These are phyloP conservation scores for Aspergillus bridgeri DNA, from an alignment of 495 filamentous ascomycete genomes.

Conservation along the genomic window DNA sequence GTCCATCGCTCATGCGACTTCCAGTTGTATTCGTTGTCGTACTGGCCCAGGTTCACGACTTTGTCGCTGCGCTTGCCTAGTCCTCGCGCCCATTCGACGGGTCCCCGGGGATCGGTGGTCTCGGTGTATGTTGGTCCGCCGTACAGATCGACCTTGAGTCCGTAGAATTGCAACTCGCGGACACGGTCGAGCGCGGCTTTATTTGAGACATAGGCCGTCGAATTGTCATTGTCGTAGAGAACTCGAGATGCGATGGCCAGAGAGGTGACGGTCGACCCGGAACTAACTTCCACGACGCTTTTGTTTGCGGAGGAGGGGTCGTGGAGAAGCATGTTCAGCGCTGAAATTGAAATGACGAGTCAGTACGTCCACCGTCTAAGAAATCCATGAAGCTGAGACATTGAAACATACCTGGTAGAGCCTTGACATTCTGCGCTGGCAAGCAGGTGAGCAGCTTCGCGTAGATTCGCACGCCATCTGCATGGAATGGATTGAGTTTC, in stretches of 20 bases:
- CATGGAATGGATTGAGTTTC: neutral
- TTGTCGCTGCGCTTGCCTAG: neutral
- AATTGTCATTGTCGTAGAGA: neutral
- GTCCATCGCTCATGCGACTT: neutral
- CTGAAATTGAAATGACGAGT: neutral
- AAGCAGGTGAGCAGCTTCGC: neutral
- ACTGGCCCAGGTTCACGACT: neutral
- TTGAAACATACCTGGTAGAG: neutral
- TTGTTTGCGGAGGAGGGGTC: neutral
- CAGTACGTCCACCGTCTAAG: neutral
- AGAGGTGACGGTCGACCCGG: neutral
- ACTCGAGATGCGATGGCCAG: neutral
- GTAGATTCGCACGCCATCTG: neutral
- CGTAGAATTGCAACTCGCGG: neutral
- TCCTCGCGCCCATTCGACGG: neutral
- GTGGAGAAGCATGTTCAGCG: neutral
- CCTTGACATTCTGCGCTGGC: neutral
- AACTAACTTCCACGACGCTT: neutral
- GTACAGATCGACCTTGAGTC: neutral
- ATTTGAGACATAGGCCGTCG: neutral
- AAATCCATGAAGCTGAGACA: too few relatives aligned
- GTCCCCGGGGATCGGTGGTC: neutral
- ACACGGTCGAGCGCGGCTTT: neutral
- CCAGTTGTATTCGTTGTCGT: neutral
- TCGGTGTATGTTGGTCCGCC: neutral